A percentile compares a stretch with the other conserved stretches of the same genome.
Conservation (phyloP, 805 yeast genomes). For the Starmerella stigmatis region DNA sequence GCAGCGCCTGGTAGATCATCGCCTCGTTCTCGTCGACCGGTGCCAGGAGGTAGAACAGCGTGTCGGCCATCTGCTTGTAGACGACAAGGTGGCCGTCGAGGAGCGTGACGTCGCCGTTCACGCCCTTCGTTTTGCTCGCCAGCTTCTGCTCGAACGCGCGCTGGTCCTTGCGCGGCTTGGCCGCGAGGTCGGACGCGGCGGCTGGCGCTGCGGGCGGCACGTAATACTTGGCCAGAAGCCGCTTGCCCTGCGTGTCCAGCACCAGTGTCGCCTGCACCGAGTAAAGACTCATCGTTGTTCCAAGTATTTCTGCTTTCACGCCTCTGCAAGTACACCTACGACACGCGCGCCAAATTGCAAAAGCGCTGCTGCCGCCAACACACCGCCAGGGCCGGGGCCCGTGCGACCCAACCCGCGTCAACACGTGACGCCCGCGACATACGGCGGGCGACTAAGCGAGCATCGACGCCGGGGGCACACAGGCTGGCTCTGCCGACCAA, state of each 20-base stretch:
- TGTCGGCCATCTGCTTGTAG: constrained; percentile 78
- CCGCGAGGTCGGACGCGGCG: constrained; percentile 29
- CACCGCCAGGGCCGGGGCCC: too few species aligned
- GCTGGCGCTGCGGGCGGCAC: constrained; percentile 44
- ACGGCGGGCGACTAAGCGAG: too few species aligned
- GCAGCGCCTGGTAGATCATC: constrained; percentile 60
- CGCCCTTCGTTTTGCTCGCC: constrained; percentile 66
- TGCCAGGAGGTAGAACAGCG: constrained; percentile 60
- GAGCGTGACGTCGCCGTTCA: constrained; percentile 67
- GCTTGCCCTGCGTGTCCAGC: constrained; percentile 68
- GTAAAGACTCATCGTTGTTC: constrained; percentile 45
- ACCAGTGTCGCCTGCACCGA: constrained; percentile 71
- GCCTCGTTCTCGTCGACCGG: constrained; percentile 76
- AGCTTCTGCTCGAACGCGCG: constrained; percentile 62
- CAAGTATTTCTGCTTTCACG: background rate
- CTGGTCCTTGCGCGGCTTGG: constrained; percentile 51
- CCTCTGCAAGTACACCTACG: too few species aligned
- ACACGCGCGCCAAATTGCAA: background rate
- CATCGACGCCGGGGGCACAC: too few species aligned
- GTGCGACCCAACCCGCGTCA: too few species aligned
- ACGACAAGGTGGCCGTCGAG: constrained; percentile 70
- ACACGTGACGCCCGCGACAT: too few species aligned
- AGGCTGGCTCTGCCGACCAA: too few species aligned
- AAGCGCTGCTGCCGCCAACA: background rate
- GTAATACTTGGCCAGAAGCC: constrained; percentile 80